phyloP scores from a whole-genome alignment of 306 rosid genomes.

The Vigna angularis region DNA sequence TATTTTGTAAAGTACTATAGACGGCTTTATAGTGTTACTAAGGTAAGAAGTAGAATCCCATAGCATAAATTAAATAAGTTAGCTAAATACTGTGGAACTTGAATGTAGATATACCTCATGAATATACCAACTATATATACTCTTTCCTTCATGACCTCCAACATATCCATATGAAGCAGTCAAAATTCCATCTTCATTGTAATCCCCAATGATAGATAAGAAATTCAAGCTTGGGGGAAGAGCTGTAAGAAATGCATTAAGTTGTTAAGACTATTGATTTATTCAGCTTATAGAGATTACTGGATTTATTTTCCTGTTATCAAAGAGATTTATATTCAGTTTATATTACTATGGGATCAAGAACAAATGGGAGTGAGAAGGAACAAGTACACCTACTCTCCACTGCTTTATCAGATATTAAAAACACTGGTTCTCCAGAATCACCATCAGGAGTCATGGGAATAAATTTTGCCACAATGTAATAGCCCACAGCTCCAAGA shows the following conservation, averaged over 20 bases:
- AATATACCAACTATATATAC: slow-evolving; percentile 86
- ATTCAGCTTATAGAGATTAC: slow-evolving; percentile 6
- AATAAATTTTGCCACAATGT: slow-evolving; percentile 81
- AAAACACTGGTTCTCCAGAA: slow-evolving; percentile 85
- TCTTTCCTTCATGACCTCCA: slow-evolving; percentile 99
- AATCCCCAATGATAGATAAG: slow-evolving; percentile 93
- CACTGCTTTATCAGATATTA: slow-evolving; percentile 77
- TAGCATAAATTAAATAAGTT: background rate
- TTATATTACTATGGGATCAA: slow-evolving; percentile 5
- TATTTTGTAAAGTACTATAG: background rate
- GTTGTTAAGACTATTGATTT: slow-evolving; percentile 7
- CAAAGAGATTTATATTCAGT: background rate
- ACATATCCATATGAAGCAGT: slow-evolving; percentile 98
- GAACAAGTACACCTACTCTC: slow-evolving; percentile 71
- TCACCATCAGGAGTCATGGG: slow-evolving; percentile 92
- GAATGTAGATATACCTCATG: slow-evolving; percentile 71
- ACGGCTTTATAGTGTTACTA: background rate
- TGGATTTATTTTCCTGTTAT: slow-evolving; percentile 18
- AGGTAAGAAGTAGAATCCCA: background rate
- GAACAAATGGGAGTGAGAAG: slow-evolving; percentile 32
- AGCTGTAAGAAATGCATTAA: slow-evolving; percentile 63
- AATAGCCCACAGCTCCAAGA: slow-evolving; percentile 92
- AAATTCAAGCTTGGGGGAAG: slow-evolving; percentile 99
- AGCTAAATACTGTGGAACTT: background rate
- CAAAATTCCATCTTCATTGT: slow-evolving; percentile 81